phyloP scores from a whole-genome alignment of 352 stramenopile species.

The Globisporangium sylvaticum region DNA sequence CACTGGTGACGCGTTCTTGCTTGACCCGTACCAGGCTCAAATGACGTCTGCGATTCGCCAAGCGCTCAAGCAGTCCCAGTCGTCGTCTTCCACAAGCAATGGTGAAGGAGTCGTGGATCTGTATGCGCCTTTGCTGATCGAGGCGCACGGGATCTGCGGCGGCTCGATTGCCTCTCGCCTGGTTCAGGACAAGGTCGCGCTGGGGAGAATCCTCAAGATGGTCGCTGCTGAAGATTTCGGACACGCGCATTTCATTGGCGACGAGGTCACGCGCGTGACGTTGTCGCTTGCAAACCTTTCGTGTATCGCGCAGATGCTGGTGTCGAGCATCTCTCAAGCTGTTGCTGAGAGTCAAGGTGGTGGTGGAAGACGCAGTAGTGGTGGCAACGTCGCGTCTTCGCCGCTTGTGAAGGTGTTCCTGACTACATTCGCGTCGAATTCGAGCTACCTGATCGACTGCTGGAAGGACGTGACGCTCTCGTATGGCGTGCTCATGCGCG shows the following conservation, averaged over 20 bases:
- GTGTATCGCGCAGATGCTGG: slow-evolving; percentile 52
- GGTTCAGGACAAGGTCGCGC: slow-evolving; percentile 67
- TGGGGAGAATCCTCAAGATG: slow-evolving; percentile 63
- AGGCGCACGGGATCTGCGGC: slow-evolving; percentile 63
- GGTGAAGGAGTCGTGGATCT: slow-evolving; percentile 24
- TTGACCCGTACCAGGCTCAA: slow-evolving; percentile 83
- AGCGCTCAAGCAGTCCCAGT: slow-evolving; percentile 54
- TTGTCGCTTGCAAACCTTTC: slow-evolving; percentile 62
- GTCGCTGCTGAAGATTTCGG: slow-evolving; percentile 55
- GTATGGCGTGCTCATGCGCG: slow-evolving; percentile 48
- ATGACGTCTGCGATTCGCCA: slow-evolving; percentile 77
- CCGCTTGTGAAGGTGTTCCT: slow-evolving; percentile 56
- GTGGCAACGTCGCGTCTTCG: slow-evolving; percentile 23
- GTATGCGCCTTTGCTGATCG: slow-evolving; percentile 63
- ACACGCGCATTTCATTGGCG: slow-evolving; percentile 55
- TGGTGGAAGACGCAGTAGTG: not conserved
- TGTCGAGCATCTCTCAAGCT: slow-evolving; percentile 34
- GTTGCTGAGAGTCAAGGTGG: slow-evolving; percentile 14
- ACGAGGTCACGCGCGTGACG: slow-evolving; percentile 47
- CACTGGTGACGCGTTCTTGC: slow-evolving; percentile 44
- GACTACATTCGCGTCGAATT: slow-evolving; percentile 34
- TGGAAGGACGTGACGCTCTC: slow-evolving; percentile 47
- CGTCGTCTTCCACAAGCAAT: slow-evolving; percentile 9
- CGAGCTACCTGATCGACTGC: slow-evolving; percentile 43
- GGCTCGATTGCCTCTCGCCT: slow-evolving; percentile 46